These are phyloP conservation scores for Silene vulgaris DNA, from an alignment of 179 eudicot species.

Conservation along the genomic window DNA sequence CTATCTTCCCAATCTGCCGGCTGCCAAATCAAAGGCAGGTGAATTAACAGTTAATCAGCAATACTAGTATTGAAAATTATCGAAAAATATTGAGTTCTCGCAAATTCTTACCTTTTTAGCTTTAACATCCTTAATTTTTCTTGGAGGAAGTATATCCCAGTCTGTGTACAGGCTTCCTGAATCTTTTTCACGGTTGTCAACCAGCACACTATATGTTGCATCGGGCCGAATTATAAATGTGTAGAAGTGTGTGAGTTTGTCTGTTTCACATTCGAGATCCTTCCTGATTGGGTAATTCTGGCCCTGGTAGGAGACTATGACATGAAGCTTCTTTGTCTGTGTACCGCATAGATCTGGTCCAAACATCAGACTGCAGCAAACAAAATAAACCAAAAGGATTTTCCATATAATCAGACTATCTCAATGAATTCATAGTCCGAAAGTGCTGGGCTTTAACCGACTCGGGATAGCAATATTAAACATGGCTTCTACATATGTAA, in stretches of 20 bases:
- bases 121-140: slow-evolving; percentile 60
- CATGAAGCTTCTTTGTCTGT: slow-evolving; percentile 73
- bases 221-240: slow-evolving; percentile 79
- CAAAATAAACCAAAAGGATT: slow-evolving; percentile 11
- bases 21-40: slow-evolving; percentile 30
- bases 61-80: not conserved
- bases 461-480: too few relatives aligned
- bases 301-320: slow-evolving; percentile 71
- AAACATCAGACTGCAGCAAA: slow-evolving; percentile 67
- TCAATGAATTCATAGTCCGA: not conserved
- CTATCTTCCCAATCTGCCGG: slow-evolving; percentile 82
- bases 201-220: slow-evolving; percentile 60
- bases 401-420: not conserved
- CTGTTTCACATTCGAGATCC: slow-evolving; percentile 84
- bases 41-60: not conserved
- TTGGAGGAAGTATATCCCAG: slow-evolving; percentile 85
- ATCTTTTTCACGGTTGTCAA: slow-evolving; percentile 71
- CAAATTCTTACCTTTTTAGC: slow-evolving; percentile 54
- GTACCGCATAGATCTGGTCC: slow-evolving; percentile 90
- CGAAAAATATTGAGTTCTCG: not conserved
- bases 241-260: slow-evolving; percentile 78
- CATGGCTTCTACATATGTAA: not conserved
- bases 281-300: slow-evolving; percentile 76
- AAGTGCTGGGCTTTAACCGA: too few relatives aligned
- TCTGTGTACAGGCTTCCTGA: slow-evolving; percentile 75